Evolutionary conservation across 2,329 filamentous ascomycete genomes (phyloP), one percentile per base, ranked within the genome.

Genomic region (Dactylellina parvicollis): DNA sequence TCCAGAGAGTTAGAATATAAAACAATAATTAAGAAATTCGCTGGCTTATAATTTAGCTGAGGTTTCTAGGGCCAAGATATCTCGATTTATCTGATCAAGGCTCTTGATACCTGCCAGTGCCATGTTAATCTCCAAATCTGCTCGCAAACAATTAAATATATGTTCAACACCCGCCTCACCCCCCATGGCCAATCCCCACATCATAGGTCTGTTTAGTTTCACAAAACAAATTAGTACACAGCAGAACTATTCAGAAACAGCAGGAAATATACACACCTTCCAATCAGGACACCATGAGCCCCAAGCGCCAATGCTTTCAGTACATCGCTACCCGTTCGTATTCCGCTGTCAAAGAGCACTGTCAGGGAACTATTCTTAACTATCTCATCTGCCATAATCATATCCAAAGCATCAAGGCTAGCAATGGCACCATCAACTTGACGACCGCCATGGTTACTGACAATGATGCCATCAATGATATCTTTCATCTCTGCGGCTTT

Each of bases 211-310:
- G 24, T 14, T 49, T 64, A 46, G 12, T 9, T 22, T 32, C 30
- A 32, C 12, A 4, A 4, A 42, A 18, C n/a, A 42, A 4, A 18
- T 54, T 60, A 54, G 52, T 22, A 18, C 14, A 14, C 24, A 56
- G 22, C 8, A 1, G 7, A 26, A 14, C 7, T 28, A 32, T 32
- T n/a, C 8, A 36, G 14, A 28, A n/a, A 4, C 26, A 30, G 30
- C 46, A 14, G 10, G 40, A 44, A 22, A 38, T 22, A 24, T 66
- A 18, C 22, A n/a, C 61, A 73, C 69, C 69, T 44, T 10, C 83
- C 84, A 0, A 87, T 73, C 12, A 85, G 80, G 1, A 82, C 82
- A 10, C 81, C 81, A 67, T 80, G 81, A 16, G 81, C 82, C 14
- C 82, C 81, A 0, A 82, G 78, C 1, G 80, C 80, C 18, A 83